Evolutionary conservation across 2,329 filamentous ascomycete genomes (phyloP).

Genomic region (Cladobotryum mycophilum): DNA sequence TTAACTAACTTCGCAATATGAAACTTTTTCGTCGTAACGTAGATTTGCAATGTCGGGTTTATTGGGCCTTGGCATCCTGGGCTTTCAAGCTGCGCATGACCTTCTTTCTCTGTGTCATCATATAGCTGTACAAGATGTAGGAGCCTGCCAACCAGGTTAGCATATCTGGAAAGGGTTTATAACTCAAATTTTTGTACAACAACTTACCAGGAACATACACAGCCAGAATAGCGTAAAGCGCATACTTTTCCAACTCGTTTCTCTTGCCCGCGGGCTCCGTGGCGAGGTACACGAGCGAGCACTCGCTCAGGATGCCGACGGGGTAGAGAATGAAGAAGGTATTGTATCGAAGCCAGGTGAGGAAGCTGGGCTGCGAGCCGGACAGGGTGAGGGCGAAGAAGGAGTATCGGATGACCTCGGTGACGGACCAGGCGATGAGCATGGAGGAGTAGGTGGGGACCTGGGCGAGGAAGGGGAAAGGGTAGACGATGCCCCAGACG

Average conservation of each 20-base stretch:
- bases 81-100: conserved; percentile 59
- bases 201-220: conserved; percentile 74
- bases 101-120: conserved; percentile 86
- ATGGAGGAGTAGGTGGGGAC: conserved; percentile 65
- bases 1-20: neutral
- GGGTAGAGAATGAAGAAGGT: conserved; percentile 93
- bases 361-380: conserved; percentile 52
- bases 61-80: conserved; percentile 38
- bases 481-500: conserved; percentile 75
- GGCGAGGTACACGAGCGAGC: conserved; percentile 68
- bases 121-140: conserved; percentile 86
- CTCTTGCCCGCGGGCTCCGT: conserved; percentile 50
- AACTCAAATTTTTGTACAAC: neutral
- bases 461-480: conserved; percentile 61
- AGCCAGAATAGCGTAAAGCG: conserved; percentile 58
- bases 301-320: conserved; percentile 83
- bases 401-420: conserved; percentile 87
- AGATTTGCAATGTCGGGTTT: conserved; percentile 3
- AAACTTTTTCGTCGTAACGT: neutral
- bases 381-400: conserved; percentile 77
- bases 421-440: conserved; percentile 82
- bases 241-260: conserved; percentile 47
- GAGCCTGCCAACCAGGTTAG: conserved; percentile 41
- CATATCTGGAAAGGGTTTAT: neutral
- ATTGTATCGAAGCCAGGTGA: conserved; percentile 84